phyloP scores from a whole-genome alignment of 2,329 filamentous ascomycete genomes.

The Coccinonectria pachysandricola region DNA sequence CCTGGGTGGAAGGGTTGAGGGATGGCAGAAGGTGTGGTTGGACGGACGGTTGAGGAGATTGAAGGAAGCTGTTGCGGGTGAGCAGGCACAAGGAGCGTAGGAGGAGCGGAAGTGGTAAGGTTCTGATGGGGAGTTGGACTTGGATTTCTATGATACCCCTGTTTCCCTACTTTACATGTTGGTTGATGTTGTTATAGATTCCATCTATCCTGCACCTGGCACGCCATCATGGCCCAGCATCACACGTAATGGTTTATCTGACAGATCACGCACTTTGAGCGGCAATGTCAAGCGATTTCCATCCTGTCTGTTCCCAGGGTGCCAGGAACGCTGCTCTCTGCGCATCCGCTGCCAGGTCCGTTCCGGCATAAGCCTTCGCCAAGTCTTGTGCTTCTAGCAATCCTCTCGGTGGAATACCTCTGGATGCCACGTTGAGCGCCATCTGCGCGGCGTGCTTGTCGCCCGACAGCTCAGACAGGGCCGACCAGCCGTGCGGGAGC shows the following conservation, averaged over 20 bases:
- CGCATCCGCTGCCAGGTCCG: conserved; percentile 60
- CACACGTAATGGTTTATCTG: no score
- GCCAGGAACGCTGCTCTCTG: conserved; percentile 70
- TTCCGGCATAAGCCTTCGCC: conserved; percentile 63
- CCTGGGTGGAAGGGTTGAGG: conserved; percentile 81
- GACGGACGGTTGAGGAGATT: conserved; percentile 60
- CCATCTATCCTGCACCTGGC: no score
- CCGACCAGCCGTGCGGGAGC: conserved; percentile 70
- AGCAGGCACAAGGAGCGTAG: no score
- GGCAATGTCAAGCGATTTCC: conserved; percentile 42
- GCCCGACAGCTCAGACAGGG: conserved; percentile 53
- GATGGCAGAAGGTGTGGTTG: conserved; percentile 68
- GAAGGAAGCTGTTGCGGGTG: conserved; percentile 52
- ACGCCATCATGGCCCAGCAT: no score
- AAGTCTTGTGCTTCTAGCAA: conserved; percentile 58
- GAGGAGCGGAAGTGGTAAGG: conserved; percentile 1
- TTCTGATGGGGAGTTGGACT: conserved; percentile 1
- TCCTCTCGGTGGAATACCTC: conserved; percentile 63
- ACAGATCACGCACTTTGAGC: no score
- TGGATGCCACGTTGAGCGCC: conserved; percentile 68
- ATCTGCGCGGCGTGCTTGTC: conserved; percentile 56
- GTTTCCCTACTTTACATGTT: no score
- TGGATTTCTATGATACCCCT: conserved; percentile 10
- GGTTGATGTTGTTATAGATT: no score
- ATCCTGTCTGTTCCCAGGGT: conserved; percentile 63